Evolutionary conservation across 805 yeast genomes (phyloP), one percentile per base, ranked within the genome.

Genomic region (Ogataea ganodermae): DNA sequence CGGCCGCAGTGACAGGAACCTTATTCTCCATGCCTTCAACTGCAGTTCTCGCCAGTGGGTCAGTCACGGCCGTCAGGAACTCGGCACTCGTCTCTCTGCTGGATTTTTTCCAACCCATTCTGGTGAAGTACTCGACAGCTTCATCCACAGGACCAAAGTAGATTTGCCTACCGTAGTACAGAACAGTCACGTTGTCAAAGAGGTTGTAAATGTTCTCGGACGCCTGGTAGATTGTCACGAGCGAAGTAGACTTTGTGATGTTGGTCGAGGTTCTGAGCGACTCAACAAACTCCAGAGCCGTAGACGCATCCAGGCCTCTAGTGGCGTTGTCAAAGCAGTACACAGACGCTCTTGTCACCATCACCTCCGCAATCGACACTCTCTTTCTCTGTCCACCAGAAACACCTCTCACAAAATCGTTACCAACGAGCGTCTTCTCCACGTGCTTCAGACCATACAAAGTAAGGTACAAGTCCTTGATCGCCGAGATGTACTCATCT

Each of bases 361-460:
- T 73, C 2, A 79, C 85, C 64, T 83, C 88, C 3, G 84, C 87
- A 56, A 83, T 76, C 3, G 86, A 80, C 20, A 82, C 86, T 69
- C 88, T 79, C 67, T 83, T 83, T 57, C 88, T 70, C 68, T 83
- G 86, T 67, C 88, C 88, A 59, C 88, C 88, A 28, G 86, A 81
- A 38, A 83, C 80, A 65, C 88, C 88, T 64, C 86, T 73, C 14
- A 83, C 80, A 46, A 76, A 78, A 62, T 83, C 87, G 55, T 79
- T 76, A 61, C 88, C 88, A 44, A 83, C 87, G 42, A 80, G 72
- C 17, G 89, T 83, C 52, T 79, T 71, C 51, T 76, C 73, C 10
- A 84, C 80, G 62, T 83, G 86, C 38, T 75, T 71, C 54, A 81
- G 67, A 49, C 85, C 86, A 58, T 74, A 78, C 16, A 79, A 72